Base-by-base conservation (phyloP, 2,329 filamentous ascomycete species). In the Clonostachys byssicola region DNA sequence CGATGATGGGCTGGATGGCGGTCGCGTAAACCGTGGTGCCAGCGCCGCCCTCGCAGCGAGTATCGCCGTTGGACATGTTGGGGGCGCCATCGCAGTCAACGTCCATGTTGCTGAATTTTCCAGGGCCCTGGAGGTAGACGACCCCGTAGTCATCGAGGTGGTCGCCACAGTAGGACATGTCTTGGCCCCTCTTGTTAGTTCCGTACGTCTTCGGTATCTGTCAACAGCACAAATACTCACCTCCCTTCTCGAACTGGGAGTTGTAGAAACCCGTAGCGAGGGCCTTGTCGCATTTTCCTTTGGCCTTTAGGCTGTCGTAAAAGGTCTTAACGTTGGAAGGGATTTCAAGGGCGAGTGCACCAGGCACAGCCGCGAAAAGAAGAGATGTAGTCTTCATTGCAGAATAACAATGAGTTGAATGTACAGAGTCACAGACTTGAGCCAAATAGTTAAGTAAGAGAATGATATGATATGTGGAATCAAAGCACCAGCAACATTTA, bases 61-160 rank as follows among this genome's bases (percentile, higher is more conserved):
- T 70, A 18, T 68, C 70, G 47, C 70, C 63, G 6, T 39, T 33
- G n/a, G 48, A 45, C 1, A 47, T 64, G 5, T 66, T 62, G 40
- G 74, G 67, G 1, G 62, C 60, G 2, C 79, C 78, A 49, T 83
- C 78, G 52, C 79, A 83, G 62, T 83, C 79, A 40, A 82, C 66
- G 49, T 82, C 78, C 71, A 82, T 78, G 57, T 81, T 74, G 8
- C 68, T 71, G 42, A 80, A 65, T 20, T 68, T 59, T 4, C 64
- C 63, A 1, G 57, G 59, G 8, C 71, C 72, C 43, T 71, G 68
- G 3, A 80, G 58, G 54, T 70, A 80, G 40, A 79, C 61, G 30
- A 70, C 64, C 10, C 65, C 62, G 46, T 57, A 60, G 16, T 63
- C 52, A 12, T 50, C 50, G 13, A 67, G 49, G 47, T 67, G 64